Evolutionary conservation across 1,284 basidiomycete genomes (phyloP), one percentile per base, ranked within the genome.

Genomic region (Jaminaea rosea): DNA sequence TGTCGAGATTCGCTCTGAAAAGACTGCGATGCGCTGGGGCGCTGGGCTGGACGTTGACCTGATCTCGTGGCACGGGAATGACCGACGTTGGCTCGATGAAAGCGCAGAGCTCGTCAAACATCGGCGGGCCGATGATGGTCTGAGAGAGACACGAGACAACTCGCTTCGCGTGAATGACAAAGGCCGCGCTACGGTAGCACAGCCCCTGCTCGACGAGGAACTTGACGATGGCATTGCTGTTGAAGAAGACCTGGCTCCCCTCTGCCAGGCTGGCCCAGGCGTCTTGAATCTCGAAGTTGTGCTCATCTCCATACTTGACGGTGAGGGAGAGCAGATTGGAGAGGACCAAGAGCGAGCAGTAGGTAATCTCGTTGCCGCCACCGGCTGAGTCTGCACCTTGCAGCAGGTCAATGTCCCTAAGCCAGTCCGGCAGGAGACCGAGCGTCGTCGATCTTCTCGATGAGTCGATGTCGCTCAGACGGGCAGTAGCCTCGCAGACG

Each of bases 151-250:
- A 91, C 0, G 89, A 85, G 26, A 93, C 82, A 47, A 92, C 83
- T 58, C 85, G 84, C 46, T 86, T 83, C 1, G 87, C 86, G 65
- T 87, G 86, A 45, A 78, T 79, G 52, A 92, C 81, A 69, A 89
- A 93, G 9, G 83, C 80, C 3, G 81, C 80, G 60, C 82, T 88
- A 26, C 86, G 84, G 39, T 90, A 84, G 74, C 86, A 87, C 50
- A 86, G 83, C 0, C 87, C 86, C 65, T 94, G 88, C 60, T 91
- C 87, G 41, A 94, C 79, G 3, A 94, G 77, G 75, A 91, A 94
- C 42, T 85, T 82, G 49, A 88, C 79, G 19, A 90, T 80, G 0
- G 87, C 86, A 56, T 84, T 84, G 0, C 86, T 86, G 62, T 91
- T 91, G 77, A 48, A 86, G 29, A 55, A 21, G 31, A 59, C 50